Percentiles rank a stretch among this genome's conserved stretches.
These are phyloP conservation scores for Dipodascopsis uninucleata DNA, from an alignment of 805 yeast species.

Conservation along the genomic window DNA sequence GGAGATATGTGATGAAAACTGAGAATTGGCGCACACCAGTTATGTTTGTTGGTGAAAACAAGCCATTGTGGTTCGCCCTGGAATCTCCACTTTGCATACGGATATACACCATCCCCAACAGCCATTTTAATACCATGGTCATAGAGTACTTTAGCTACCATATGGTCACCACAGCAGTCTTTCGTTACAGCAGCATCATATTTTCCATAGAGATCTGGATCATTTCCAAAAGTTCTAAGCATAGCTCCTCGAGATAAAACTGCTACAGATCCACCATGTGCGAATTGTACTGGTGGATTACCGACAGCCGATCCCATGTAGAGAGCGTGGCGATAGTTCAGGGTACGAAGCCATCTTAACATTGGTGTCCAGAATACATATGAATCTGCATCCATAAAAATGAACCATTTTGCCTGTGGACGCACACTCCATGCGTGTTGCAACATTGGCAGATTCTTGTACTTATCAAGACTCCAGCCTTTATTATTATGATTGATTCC, in stretches of 20 bases:
- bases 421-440: constrained; percentile 36
- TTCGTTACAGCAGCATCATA: constrained; percentile 22
- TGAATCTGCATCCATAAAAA: constrained; percentile 39
- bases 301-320: constrained; percentile 36
- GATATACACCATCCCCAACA: constrained; percentile 12
- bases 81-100: constrained; percentile 25
- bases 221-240: constrained; percentile 32
- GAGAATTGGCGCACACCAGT: constrained; percentile 36
- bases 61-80: constrained; percentile 35
- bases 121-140: constrained; percentile 25
- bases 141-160: constrained; percentile 32
- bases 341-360: constrained; percentile 26
- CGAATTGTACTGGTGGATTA: constrained; percentile 31
- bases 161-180: constrained; percentile 39
- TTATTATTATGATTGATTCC: constrained; percentile 5
- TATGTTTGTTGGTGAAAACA: constrained; percentile 15
- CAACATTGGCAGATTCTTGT: constrained; percentile 39
- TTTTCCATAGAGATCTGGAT: constrained; percentile 23
- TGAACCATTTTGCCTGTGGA: constrained; percentile 37
- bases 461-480: constrained; percentile 39
- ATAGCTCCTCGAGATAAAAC: constrained; percentile 37
- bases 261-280: constrained; percentile 41
- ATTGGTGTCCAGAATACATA: constrained; percentile 34
- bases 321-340: constrained; percentile 32
- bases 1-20: constrained; percentile 36